phyloP scores from a whole-genome alignment of 495 filamentous ascomycete species.

The Neurospora sp. region DNA sequence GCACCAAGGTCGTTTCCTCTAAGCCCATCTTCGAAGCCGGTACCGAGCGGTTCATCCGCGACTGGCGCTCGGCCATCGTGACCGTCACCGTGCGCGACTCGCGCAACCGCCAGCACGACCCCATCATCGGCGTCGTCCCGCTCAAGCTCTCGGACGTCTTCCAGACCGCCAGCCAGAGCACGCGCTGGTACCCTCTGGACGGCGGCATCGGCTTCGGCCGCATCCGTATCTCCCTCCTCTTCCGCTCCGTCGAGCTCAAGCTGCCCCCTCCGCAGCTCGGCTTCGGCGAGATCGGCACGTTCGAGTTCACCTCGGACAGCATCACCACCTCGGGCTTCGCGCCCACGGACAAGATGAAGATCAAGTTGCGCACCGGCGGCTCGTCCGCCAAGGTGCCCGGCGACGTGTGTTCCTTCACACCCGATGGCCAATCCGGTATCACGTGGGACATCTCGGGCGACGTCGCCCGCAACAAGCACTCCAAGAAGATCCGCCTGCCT shows the following conservation, averaged over 20 bases:
- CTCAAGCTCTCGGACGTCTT: slow-evolving; percentile 79
- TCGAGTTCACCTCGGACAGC: slow-evolving; percentile 66
- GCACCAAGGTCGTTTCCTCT: slow-evolving; percentile 80
- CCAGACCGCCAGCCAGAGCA: slow-evolving; percentile 72
- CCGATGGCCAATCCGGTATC: slow-evolving; percentile 46
- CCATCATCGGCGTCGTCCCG: slow-evolving; percentile 83
- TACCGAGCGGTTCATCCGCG: slow-evolving; percentile 87
- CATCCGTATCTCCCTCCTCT: slow-evolving; percentile 78
- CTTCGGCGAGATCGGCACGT: slow-evolving; percentile 83
- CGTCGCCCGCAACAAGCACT: slow-evolving; percentile 30
- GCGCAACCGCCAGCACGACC: slow-evolving; percentile 84
- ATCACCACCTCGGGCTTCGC: slow-evolving; percentile 49
- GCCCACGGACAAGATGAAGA: slow-evolving; percentile 57
- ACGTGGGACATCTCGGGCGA: slow-evolving; percentile 57
- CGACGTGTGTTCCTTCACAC: slow-evolving; percentile 41
- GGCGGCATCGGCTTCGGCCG: slow-evolving; percentile 70
- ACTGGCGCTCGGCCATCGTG: slow-evolving; percentile 81
- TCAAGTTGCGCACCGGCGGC: slow-evolving; percentile 77
- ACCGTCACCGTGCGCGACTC: slow-evolving; percentile 82
- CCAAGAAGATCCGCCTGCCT: slow-evolving; percentile 55
- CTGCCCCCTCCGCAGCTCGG: slow-evolving; percentile 74
- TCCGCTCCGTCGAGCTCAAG: slow-evolving; percentile 74
- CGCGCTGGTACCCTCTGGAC: slow-evolving; percentile 49
- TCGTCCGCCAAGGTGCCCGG: slow-evolving; percentile 60
- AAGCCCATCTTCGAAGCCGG: slow-evolving; percentile 96